These are phyloP conservation scores for Thielaviopsis musarum DNA, from an alignment of 2,329 filamentous ascomycete genomes.

Conservation along the genomic window DNA sequence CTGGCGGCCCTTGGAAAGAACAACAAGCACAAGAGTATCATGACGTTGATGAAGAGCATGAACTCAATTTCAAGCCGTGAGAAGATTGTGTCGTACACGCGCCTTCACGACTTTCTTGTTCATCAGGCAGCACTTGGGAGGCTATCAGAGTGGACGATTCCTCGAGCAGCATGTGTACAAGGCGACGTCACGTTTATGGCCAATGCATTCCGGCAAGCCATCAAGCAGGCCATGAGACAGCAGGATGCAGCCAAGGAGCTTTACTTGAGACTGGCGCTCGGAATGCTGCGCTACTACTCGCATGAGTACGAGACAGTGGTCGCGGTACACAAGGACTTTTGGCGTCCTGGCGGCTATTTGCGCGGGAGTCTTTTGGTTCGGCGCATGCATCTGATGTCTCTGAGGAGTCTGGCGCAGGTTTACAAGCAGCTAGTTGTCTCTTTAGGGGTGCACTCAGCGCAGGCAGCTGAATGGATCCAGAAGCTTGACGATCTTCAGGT, in stretches of 20 bases:
- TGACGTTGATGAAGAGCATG: conserved; percentile 21
- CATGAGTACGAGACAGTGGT: conserved; percentile 21
- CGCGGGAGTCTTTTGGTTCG: conserved; percentile 24
- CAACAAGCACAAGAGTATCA: conserved; percentile 21
- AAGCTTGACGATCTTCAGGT: conserved; percentile 21
- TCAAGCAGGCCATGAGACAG: conserved; percentile 19
- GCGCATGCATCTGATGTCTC: conserved; percentile 23
- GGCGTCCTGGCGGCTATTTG: conserved; percentile 22
- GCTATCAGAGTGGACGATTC: conserved; percentile 24
- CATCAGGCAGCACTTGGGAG: conserved; percentile 19
- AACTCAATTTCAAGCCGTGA: conserved; percentile 15
- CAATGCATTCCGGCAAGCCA: conserved; percentile 18
- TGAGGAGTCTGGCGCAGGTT: conserved; percentile 23
- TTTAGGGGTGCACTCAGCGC: conserved; percentile 16
- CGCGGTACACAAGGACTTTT: conserved; percentile 21
- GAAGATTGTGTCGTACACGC: conserved; percentile 8
- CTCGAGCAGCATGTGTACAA: conserved; percentile 23
- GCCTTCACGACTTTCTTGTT: conserved; percentile 22
- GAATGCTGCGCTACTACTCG: conserved; percentile 21
- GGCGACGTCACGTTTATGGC: conserved; percentile 19
- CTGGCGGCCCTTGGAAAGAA: conserved; percentile 22
- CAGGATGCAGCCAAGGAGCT: conserved; percentile 22
- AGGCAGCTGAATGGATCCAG: conserved; percentile 19
- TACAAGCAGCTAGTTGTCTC: conserved; percentile 21
- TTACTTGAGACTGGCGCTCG: conserved; percentile 23